These are phyloP conservation scores for Beauveria sp. DNA, from an alignment of 2,329 filamentous ascomycete species.

Conservation along the genomic window DNA sequence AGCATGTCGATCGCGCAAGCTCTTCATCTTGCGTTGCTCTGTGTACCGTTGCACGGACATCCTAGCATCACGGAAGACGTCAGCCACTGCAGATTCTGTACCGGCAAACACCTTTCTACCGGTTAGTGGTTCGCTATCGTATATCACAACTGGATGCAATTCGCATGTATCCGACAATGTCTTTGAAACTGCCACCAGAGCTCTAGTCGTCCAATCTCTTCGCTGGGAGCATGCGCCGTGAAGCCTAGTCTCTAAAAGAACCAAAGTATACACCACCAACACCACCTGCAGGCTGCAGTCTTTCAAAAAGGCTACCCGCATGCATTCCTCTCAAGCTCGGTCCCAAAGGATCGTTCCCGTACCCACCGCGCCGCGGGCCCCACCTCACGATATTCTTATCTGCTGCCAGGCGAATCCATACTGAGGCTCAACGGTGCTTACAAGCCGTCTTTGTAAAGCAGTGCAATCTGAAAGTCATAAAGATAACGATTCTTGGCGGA, in stretches of 20 bases:
- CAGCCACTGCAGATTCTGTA: neutral
- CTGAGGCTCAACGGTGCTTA: conserved; percentile 1
- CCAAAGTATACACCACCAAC: neutral
- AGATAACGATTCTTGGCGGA: no score
- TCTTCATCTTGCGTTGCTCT: conserved; percentile 1
- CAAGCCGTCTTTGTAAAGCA: neutral
- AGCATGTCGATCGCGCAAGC: conserved; percentile 2
- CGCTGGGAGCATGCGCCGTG: no score
- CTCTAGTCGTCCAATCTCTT: no score
- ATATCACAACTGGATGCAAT: no score
- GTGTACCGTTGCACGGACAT: neutral
- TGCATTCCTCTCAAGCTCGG: neutral
- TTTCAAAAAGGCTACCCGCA: neutral
- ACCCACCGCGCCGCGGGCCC: neutral
- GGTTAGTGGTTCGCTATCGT: no score
- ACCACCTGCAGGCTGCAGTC: neutral
- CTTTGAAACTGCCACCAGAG: neutral
- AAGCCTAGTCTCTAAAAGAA: no score
- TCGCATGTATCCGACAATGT: neutral
- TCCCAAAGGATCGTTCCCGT: conserved; percentile 6
- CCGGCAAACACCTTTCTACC: neutral
- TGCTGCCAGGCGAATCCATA: neutral
- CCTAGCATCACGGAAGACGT: neutral
- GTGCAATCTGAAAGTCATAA: no score
- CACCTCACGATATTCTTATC: conserved; percentile 7